Conservation (phyloP, 768 basidiomycete species). For the Termitomyces sp. region DNA sequence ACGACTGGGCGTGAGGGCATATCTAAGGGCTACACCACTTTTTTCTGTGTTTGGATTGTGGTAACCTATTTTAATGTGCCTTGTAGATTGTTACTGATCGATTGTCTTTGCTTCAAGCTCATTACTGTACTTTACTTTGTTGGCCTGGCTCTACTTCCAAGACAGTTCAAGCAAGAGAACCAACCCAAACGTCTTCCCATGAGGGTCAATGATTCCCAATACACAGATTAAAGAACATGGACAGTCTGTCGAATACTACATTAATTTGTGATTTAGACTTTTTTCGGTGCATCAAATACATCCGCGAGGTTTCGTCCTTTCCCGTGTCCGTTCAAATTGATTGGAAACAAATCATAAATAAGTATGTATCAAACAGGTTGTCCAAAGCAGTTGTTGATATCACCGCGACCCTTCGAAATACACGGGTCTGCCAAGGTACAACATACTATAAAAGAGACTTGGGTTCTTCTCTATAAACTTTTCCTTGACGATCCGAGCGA, state of each 20-base stretch:
- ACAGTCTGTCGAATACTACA: not conserved
- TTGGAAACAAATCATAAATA: not conserved
- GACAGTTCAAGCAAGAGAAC: slow-evolving; percentile 43
- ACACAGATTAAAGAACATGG: not conserved
- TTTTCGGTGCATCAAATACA: not conserved
- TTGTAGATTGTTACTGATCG: not conserved
- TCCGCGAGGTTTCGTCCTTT: not conserved
- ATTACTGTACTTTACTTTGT: slow-evolving; percentile 35
- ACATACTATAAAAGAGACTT: not conserved
- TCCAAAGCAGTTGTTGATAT: not conserved
- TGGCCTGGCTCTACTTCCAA: slow-evolving; percentile 38
- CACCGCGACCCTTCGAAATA: not conserved
- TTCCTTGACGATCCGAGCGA: not conserved
- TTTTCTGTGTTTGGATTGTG: slow-evolving; percentile 45
- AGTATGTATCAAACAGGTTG: not conserved
- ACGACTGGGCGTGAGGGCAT: slow-evolving; percentile 36
- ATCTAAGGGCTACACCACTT: slow-evolving; percentile 27
- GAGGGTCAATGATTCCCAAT: slow-evolving; percentile 2
- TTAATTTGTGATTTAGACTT: not conserved
- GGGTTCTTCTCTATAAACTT: not conserved
- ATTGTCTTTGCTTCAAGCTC: slow-evolving; percentile 17
- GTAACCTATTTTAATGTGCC: slow-evolving; percentile 24
- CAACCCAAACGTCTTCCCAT: slow-evolving; percentile 15
- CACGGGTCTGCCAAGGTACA: not conserved
- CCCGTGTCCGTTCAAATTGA: too few species aligned